Percentiles rank a stretch among this genome's conserved stretches.
phyloP scores from a whole-genome alignment of 345 rosid genomes.

The Theobroma cacao region DNA sequence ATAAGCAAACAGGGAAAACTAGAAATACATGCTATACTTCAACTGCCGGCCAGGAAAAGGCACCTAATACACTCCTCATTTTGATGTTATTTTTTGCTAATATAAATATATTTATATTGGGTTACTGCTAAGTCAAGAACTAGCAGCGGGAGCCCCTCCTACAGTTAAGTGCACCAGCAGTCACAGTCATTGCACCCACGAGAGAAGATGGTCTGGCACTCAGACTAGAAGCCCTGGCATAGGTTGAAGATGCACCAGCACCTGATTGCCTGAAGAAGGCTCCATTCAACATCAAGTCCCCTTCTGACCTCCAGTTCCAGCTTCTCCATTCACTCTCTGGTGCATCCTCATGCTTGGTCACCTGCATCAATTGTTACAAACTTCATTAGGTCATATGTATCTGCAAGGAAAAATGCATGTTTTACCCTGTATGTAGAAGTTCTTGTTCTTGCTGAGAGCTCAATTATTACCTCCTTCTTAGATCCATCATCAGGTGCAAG shows the following conservation, averaged over 20 bases:
- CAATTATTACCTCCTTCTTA: constrained; percentile 55
- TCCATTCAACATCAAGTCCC: constrained; percentile 67
- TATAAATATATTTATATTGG: not conserved
- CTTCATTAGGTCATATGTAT: not conserved
- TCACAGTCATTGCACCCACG: constrained; percentile 55
- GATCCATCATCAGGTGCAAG: constrained; percentile 54
- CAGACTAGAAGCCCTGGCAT: constrained; percentile 69
- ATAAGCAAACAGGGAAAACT: not conserved
- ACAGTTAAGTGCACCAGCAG: constrained; percentile 63
- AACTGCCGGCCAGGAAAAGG: not conserved
- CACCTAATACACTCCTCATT: not conserved
- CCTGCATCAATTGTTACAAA: constrained; percentile 24
- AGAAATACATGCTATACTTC: not conserved
- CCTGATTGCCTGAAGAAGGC: constrained; percentile 67
- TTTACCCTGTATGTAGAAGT: too few relatives aligned
- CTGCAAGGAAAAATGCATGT: too few relatives aligned
- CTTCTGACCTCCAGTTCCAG: constrained; percentile 84
- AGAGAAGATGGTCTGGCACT: constrained; percentile 69
- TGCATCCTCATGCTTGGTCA: constrained; percentile 76
- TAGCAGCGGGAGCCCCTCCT: constrained; percentile 54
- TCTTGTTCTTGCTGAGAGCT: not conserved
- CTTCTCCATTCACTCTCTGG: constrained; percentile 54
- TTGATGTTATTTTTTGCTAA: not conserved
- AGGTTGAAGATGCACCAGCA: constrained; percentile 45
- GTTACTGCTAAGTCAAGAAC: not conserved